Percentiles rank a stretch among this genome's conserved stretches.
These are phyloP conservation scores for Floccularia luteovirens DNA, from an alignment of 768 basidiomycete species.

Conservation along the genomic window DNA sequence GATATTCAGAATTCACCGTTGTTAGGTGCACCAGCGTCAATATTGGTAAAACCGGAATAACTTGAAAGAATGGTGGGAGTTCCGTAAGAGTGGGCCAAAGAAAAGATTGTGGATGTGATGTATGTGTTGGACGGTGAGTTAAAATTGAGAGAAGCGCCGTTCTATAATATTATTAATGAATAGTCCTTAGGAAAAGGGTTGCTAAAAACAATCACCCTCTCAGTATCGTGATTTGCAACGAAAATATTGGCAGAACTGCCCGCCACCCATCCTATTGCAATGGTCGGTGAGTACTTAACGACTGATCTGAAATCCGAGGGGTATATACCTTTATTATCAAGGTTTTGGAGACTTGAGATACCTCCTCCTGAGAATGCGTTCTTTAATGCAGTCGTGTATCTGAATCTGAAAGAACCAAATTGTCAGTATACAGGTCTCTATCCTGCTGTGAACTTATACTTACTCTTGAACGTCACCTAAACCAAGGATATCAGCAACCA, in stretches of 20 bases:
- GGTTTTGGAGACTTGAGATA: conserved; percentile 42
- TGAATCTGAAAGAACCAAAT: conserved; percentile 29
- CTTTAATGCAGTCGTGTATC: conserved; percentile 46
- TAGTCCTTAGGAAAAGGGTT: neutral
- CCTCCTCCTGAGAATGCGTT: conserved; percentile 43
- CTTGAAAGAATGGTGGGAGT: conserved; percentile 57
- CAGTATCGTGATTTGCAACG: conserved; percentile 66
- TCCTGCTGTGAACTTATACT: conserved; percentile 5
- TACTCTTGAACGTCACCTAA: conserved; percentile 56
- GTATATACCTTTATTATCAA: conserved; percentile 40
- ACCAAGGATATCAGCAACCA: neutral
- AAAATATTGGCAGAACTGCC: conserved; percentile 53
- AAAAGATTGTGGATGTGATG: conserved; percentile 51
- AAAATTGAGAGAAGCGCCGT: conserved; percentile 43
- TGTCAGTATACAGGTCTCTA: neutral
- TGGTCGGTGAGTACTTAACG: neutral
- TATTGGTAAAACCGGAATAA: conserved; percentile 37
- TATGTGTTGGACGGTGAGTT: conserved; percentile 61
- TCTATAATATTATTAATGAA: conserved; percentile 18
- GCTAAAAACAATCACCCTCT: conserved; percentile 30
- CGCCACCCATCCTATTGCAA: conserved; percentile 50
- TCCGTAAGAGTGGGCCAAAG: conserved; percentile 61
- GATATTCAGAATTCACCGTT: conserved; percentile 22
- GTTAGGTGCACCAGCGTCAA: conserved; percentile 55
- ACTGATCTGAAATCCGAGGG: neutral